A percentile compares a stretch with the other conserved stretches of the same genome.
phyloP scores from a whole-genome alignment of 2,329 filamentous ascomycete genomes.

The Phyllosticta paracitricarpa region DNA sequence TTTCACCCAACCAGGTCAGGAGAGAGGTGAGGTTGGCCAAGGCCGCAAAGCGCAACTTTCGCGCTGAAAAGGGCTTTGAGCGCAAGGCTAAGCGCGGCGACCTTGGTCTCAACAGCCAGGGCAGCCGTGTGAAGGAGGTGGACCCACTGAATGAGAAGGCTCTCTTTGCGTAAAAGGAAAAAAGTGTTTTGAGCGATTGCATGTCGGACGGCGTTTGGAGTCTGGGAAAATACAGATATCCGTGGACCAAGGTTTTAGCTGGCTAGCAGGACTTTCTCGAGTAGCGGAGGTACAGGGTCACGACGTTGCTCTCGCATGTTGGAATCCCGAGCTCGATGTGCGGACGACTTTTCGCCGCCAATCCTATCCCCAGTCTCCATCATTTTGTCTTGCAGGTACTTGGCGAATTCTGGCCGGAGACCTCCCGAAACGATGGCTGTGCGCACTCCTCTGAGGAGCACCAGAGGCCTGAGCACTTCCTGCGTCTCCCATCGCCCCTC shows the following conservation, averaged over 20 bases:
- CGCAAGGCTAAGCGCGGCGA: slow-evolving; percentile 64
- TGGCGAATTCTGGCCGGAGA: slow-evolving; percentile 28
- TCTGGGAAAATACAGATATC: slow-evolving; percentile 8
- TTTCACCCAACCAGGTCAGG: slow-evolving; percentile 89
- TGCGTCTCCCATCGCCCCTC: slow-evolving; percentile 22
- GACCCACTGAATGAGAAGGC: slow-evolving; percentile 67
- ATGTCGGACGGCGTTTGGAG: slow-evolving; percentile 10
- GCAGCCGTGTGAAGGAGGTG: slow-evolving; percentile 51
- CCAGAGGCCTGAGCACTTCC: slow-evolving; percentile 34
- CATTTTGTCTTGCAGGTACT: slow-evolving; percentile 25
- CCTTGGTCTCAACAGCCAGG: slow-evolving; percentile 61
- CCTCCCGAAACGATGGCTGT: slow-evolving; percentile 28
- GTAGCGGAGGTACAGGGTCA: slow-evolving; percentile 3
- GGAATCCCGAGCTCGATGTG: slow-evolving; percentile 2
- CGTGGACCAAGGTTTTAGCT: slow-evolving; percentile 7
- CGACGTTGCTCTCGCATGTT: slow-evolving; percentile 6
- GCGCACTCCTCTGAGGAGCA: slow-evolving; percentile 25
- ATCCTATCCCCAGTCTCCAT: slow-evolving; percentile 11
- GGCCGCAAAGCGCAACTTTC: slow-evolving; percentile 65
- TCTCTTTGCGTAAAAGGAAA: slow-evolving; percentile 55
- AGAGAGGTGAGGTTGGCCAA: slow-evolving; percentile 68
- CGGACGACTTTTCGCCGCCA: slow-evolving; percentile 5
- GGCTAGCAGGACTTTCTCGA: slow-evolving; percentile 10
- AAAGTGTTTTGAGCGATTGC: slow-evolving; percentile 1
- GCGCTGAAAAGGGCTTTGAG: slow-evolving; percentile 65